Base-by-base conservation (phyloP, 208 protist genomes). In the Leishmania gerbilli region DNA sequence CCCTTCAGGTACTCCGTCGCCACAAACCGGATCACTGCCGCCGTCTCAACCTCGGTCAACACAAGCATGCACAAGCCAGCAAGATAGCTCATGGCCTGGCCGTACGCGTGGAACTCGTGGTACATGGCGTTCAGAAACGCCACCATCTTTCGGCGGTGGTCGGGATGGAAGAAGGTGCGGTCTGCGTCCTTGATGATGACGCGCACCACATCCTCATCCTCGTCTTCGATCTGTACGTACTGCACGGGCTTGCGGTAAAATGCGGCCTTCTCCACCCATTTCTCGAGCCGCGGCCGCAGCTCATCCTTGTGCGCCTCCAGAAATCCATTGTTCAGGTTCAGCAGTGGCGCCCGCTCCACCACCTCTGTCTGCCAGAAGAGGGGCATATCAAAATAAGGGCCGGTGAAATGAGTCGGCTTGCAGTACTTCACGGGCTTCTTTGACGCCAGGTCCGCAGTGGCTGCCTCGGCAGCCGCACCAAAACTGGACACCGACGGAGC, bases 101-200 rank as follows among this genome's bases (percentile, higher is more conserved):
- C 93, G 84, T 97, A 97, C 55, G 90, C 87, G 68, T 90, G 83
- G 76, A 96, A 96, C 86, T 97, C 95, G 82, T 95, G 79, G 87
- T 81, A 94, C 87, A 97, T 89, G 74, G 95, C 92, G 82, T 93
- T 78, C 49, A 97, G 84, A 74, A 96, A 96, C 31, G 79, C 79
- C 21, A 95, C 90, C 78, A 97, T 84, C 80, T 96, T 96, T 21
- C 77, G 68, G 58, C 93, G 91, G 85, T 97, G 93, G 58, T 91
- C 87, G 0, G 89, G 83, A 68, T 88, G 81, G 68, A 95, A 94
- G 84, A 97, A 97, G 76, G 92, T 97, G 56, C 95, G 89, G 79
- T 95, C 91, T 42, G 93, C 92, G 80, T 97, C 95, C 78, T 97
- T 97, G 81, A 97, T 97, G 64, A 97, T 97, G n/a, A 97, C 93